Conservation (phyloP, 352 stramenopile species). For the Plasmopara muralis region DNA sequence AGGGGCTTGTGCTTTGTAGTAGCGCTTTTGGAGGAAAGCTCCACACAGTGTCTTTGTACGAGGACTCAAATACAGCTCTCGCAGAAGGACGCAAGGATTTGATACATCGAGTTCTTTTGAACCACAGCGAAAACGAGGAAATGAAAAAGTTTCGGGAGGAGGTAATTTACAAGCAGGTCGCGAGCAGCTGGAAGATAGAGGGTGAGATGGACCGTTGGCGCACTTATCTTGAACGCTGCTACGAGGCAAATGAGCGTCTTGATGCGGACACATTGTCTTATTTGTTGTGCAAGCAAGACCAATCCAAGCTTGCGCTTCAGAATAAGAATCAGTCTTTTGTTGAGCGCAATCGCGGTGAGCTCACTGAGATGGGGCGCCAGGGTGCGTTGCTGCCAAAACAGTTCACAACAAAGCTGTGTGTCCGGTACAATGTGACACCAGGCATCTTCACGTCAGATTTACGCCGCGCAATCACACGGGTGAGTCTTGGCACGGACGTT, state of each 20-base stretch:
- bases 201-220: conserved; percentile 49
- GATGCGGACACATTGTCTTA: conserved; percentile 33
- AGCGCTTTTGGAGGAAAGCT: conserved; percentile 77
- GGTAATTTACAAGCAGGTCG: conserved; percentile 69
- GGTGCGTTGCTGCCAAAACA: conserved; percentile 56
- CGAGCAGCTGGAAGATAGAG: conserved; percentile 41
- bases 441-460: conserved; percentile 73
- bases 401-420: conserved; percentile 75
- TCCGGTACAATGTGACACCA: conserved; percentile 57
- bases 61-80: conserved; percentile 59
- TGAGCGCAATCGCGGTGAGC: conserved; percentile 41
- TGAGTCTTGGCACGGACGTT: conserved; percentile 19
- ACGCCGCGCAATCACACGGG: conserved; percentile 47
- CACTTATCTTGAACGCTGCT: conserved; percentile 49
- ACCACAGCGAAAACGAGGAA: conserved; percentile 33
- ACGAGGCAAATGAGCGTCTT: conserved; percentile 41
- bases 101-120: conserved; percentile 54
- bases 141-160: conserved; percentile 65
- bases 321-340: conserved; percentile 43
- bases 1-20: conserved; percentile 82
- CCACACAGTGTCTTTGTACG: conserved; percentile 67
- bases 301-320: conserved; percentile 29
- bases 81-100: conserved; percentile 47
- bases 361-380: conserved; percentile 32
- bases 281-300: conserved; percentile 32